phyloP scores from a whole-genome alignment of 805 yeast species.

The Metschnikowia noctiluminum region DNA sequence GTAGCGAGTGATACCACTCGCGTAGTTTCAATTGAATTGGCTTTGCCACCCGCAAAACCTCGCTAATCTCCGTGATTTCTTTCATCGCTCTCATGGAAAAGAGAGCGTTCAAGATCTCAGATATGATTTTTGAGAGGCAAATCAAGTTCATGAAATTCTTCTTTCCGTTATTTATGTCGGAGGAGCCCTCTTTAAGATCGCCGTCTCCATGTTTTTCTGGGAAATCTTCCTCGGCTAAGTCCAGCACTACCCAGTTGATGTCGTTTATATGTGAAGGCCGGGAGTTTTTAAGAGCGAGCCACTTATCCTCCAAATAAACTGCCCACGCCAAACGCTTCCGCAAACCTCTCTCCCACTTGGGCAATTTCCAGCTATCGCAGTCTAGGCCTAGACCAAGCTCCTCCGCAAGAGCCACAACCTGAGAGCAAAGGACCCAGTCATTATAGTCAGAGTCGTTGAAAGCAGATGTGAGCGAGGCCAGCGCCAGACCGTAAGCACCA shows the following conservation, averaged over 20 bases:
- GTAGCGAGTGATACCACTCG: conserved; percentile 75
- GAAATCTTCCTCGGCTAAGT: conserved; percentile 70
- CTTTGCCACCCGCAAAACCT: conserved; percentile 72
- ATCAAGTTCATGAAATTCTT: conserved; percentile 65
- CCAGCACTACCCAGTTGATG: conserved; percentile 74
- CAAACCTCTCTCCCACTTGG: conserved; percentile 91
- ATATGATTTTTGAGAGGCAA: conserved; percentile 60
- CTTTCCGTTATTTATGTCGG: conserved; percentile 70
- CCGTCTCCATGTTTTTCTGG: conserved; percentile 64
- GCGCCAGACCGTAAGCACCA: conserved; percentile 10
- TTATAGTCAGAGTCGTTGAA: conserved; percentile 45
- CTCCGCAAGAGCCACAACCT: conserved; percentile 83
- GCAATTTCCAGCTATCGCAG: conserved; percentile 86
- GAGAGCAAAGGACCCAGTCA: conserved; percentile 84
- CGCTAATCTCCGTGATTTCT: conserved; percentile 56
- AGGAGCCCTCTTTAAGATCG: conserved; percentile 53
- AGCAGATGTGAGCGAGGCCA: conserved; percentile 18
- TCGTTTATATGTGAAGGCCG: conserved; percentile 79
- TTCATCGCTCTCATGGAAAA: conserved; percentile 67
- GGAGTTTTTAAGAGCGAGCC: conserved; percentile 79
- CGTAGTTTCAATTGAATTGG: conserved; percentile 71
- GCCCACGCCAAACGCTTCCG: conserved; percentile 95
- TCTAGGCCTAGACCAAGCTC: conserved; percentile 90
- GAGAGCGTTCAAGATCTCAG: conserved; percentile 68
- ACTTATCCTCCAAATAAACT: conserved; percentile 85